Base-by-base conservation (phyloP, 1,284 basidiomycete genomes). In the Trametes pubescens region DNA sequence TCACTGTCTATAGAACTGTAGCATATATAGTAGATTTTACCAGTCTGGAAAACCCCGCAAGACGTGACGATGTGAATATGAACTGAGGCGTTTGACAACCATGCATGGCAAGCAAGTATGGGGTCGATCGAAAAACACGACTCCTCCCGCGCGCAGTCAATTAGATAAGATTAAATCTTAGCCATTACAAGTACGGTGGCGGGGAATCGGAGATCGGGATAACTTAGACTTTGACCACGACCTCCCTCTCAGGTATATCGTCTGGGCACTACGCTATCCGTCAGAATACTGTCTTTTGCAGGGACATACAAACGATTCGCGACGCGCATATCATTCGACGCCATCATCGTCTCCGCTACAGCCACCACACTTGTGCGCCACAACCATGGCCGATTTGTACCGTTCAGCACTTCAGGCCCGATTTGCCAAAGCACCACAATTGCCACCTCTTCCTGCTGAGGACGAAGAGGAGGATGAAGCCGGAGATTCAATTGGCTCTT, bases 361-460 rank as follows among this genome's bases (percentile, higher is more conserved):
- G 29, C 29, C 29, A 32, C 29, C 3, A 32, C 40, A 24, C 44
- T 47, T 9, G 4, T 11, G 7, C 21, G 44, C 44, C 44, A 47
- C 44, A 47, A 51, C 16, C 24, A 92, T 92, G 91, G 90, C 89
- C 18, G 79, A 88, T 73, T 77, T 93, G 4, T 86, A 86, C 72
- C 88, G 89, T 58, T 89, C 89, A 64, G 85, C 91, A 5, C 80
- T 94, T 66, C 84, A 83, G 64, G 86, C 90, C 2, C 84, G 89
- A 47, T 78, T 92, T 37, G 81, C 89, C 13, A 92, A 88, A 69
- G 75, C 93, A 13, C 90, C 91, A 13, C 71, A 79, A 13, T 73
- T 88, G 32, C 84, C 83, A 2, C 74, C 77, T 5, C 70, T 79
- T 2, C 81, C 82, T 0, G 82, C 83, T 0, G 83, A 86, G 2